These are phyloP conservation scores for Alliaria petiolata DNA, from an alignment of 345 rosid genomes.

Conservation along the genomic window DNA sequence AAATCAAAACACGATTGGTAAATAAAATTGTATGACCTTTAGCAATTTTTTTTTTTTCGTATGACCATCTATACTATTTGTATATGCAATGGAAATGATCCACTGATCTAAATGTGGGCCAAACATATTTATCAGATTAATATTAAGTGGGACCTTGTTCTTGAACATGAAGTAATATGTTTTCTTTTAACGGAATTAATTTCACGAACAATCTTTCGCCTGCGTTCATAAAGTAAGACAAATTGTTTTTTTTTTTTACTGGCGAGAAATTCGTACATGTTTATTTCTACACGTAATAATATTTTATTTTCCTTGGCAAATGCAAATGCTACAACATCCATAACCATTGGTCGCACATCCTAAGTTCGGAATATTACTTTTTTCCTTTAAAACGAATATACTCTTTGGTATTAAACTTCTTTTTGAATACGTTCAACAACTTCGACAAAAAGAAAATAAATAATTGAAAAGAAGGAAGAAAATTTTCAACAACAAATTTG, in stretches of 20 bases:
- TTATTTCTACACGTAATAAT: not conserved
- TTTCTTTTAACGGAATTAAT: not conserved
- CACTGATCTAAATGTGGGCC: not conserved
- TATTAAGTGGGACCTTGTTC: not conserved
- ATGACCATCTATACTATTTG: not conserved
- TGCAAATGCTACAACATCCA: not conserved
- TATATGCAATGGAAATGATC: not conserved
- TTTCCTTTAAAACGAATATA: not conserved
- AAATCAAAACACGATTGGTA: too few relatives aligned
- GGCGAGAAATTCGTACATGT: not conserved
- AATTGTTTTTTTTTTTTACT: not conserved
- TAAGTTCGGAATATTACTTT: not conserved
- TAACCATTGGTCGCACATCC: conserved; percentile 1
- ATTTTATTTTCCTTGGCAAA: not conserved
- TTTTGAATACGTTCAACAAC: not conserved
- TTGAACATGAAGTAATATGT: not conserved
- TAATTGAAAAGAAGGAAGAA: not conserved
- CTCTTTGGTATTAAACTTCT: not conserved
- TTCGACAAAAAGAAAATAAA: not conserved
- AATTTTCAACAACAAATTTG: not conserved
- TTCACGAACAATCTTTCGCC: not conserved
- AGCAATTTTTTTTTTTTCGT: too few relatives aligned
- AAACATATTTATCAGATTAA: not conserved
- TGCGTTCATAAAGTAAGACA: not conserved
- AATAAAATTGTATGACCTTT: too few relatives aligned